These are phyloP conservation scores for Lathyrus sativus DNA, from an alignment of 306 rosid genomes.

Conservation along the genomic window DNA sequence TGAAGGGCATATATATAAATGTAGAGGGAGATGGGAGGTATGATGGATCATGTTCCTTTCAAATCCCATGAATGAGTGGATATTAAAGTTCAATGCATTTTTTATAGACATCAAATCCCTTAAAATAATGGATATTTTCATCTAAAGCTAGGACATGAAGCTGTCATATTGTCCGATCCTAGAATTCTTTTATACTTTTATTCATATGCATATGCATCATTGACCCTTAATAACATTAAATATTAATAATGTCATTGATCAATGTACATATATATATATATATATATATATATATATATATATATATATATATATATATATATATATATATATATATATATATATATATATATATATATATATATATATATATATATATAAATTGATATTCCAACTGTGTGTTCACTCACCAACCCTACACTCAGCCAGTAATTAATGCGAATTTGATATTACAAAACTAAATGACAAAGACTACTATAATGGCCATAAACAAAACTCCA, in stretches of 20 bases:
- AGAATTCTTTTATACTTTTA: conserved; percentile 46
- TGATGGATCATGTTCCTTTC: neutral
- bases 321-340: neutral
- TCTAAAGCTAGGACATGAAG: conserved; percentile 50
- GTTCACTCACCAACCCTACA: conserved; percentile 52
- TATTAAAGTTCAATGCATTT: conserved; percentile 31
- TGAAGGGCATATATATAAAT: neutral
- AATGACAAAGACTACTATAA: conserved; percentile 43
- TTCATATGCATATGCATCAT: conserved; percentile 25
- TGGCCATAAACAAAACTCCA: conserved; percentile 57
- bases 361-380: neutral
- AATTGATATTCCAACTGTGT: conserved; percentile 44
- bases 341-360: neutral
- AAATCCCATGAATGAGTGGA: conserved; percentile 27
- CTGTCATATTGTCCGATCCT: conserved; percentile 69
- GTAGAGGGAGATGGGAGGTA: neutral
- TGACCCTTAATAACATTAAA: conserved; percentile 6
- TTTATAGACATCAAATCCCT: conserved; percentile 36
- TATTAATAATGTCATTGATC: neutral
- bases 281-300: neutral
- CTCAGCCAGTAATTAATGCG: conserved; percentile 43
- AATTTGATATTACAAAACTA: conserved; percentile 42
- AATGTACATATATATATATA: neutral
- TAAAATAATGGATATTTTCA: conserved; percentile 53
- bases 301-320: neutral